A percentile compares a stretch with the other conserved stretches of the same genome.
Conservation (phyloP, 2,329 filamentous ascomycete species). For the Trichoderma atroviride region DNA sequence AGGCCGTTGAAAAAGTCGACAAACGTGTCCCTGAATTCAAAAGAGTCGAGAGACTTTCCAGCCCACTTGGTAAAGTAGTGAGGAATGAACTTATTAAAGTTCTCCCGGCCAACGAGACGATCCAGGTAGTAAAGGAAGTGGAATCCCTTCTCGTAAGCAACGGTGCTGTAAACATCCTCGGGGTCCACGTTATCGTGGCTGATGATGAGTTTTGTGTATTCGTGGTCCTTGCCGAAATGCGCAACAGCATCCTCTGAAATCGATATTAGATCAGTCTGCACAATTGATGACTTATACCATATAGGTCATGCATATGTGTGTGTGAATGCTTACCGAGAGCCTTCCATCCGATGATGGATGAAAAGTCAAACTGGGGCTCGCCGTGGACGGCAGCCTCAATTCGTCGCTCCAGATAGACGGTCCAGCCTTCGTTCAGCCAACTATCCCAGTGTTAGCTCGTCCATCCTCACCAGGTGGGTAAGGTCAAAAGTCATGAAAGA, state of each 20-base stretch:
- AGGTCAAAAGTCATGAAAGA: no score
- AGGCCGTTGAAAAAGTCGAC: conserved; percentile 76
- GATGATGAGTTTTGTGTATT: conserved; percentile 89
- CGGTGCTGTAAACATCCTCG: conserved; percentile 89
- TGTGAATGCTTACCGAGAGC: conserved; percentile 58
- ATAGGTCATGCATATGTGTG: background rate
- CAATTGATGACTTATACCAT: background rate
- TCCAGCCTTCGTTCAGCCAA: conserved; percentile 84
- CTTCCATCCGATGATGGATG: conserved; percentile 95
- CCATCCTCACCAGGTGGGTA: background rate
- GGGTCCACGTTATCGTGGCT: conserved; percentile 89
- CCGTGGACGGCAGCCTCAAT: conserved; percentile 79
- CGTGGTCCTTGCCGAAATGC: conserved; percentile 78
- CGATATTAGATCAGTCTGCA: conserved; percentile 26
- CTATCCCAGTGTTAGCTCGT: conserved; percentile 38
- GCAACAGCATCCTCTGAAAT: conserved; percentile 71
- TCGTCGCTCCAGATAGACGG: conserved; percentile 87
- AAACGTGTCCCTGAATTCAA: conserved; percentile 89
- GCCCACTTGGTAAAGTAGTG: conserved; percentile 89
- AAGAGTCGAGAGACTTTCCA: conserved; percentile 85
- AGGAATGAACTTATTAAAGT: conserved; percentile 94
- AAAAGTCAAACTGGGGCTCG: conserved; percentile 86
- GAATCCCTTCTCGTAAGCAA: conserved; percentile 97
- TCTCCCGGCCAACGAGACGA: conserved; percentile 77
- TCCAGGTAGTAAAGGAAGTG: conserved; percentile 92